Percentiles rank a stretch among this genome's conserved stretches.
Evolutionary conservation across 2,329 filamentous ascomycete species (phyloP).

Genomic region (Talaromyces verruculosus): DNA sequence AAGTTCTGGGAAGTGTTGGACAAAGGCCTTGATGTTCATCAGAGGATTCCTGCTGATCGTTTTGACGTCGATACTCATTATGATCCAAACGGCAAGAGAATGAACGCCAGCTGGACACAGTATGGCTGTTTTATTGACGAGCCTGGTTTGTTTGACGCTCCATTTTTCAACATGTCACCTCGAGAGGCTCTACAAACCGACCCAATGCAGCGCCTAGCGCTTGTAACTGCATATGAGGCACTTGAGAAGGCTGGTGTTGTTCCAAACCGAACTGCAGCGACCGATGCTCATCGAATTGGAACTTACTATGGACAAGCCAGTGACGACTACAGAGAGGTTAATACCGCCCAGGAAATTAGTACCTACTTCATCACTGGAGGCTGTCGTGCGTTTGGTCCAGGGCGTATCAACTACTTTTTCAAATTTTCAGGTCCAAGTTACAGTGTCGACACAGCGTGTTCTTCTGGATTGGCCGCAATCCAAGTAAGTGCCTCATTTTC

Average conservation of each 20-base stretch:
- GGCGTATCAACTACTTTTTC: constrained; percentile 73
- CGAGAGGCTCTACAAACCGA: constrained; percentile 74
- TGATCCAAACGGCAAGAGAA: constrained; percentile 65
- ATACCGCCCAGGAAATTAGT: constrained; percentile 69
- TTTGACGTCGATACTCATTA: constrained; percentile 67
- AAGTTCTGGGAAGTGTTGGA: constrained; percentile 40
- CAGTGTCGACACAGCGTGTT: constrained; percentile 76
- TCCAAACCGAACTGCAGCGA: constrained; percentile 68
- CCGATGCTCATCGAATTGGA: constrained; percentile 63
- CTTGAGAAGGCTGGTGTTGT: constrained; percentile 79
- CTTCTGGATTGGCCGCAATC: constrained; percentile 70
- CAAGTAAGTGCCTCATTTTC: not conserved
- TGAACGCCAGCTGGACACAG: constrained; percentile 70
- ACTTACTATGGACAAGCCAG: constrained; percentile 74
- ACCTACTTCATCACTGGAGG: constrained; percentile 67
- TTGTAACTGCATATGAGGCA: constrained; percentile 77
- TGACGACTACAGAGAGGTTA: constrained; percentile 75
- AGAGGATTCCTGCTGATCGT: constrained; percentile 61
- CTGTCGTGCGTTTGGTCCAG: constrained; percentile 59
- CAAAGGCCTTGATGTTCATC: constrained; percentile 34
- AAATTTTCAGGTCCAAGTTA: constrained; percentile 72
- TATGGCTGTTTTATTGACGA: constrained; percentile 72
- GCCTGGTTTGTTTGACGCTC: constrained; percentile 74
- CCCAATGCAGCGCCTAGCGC: constrained; percentile 74
- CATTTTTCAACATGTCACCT: constrained; percentile 85